Evolutionary conservation across 139 green algal genomes (phyloP), one percentile per base, ranked within the genome.

Genomic region (Chlorella sorokiniana): DNA sequence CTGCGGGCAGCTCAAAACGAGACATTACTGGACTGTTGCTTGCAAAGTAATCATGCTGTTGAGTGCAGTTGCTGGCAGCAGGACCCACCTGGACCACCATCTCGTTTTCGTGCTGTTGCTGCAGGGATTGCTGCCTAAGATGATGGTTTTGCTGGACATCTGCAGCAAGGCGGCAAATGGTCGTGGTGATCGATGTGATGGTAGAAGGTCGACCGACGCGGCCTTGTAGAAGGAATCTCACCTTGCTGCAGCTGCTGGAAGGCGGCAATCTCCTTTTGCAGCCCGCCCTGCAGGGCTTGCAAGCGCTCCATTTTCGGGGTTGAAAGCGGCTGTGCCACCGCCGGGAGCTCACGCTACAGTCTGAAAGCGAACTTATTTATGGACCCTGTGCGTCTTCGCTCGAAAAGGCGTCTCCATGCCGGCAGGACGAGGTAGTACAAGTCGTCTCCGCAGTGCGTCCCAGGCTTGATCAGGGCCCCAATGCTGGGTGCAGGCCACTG

Each of bases 81-180:
- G n/a, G n/a, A 45, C 71, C 1, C 33, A 92, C 90, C 79, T 95
- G 80, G 8, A 93, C 69, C 51, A 95, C 92, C 86, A 95, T 91
- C 44, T 93, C 88, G 56, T 93, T 94, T 72, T 95, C 92, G 51
- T 85, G 83, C 81, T 92, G 85, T 70, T 95, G 92, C 64, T 89
- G 85, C 29, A 88, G 44, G 14, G 93, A 90, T 77, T 92, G 86
- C 59, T 90, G 84, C 42, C 88, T 64, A 25, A 87, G 37, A 5
- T 81, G 63, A 6, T 87, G 52, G 33, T 82, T 87, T 52, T 93
- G 91, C 52, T 89, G 67, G 1, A 92, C 78, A 9, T 93, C 90
- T 94, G 88, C 69, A 61, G 48, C 14, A 11, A 16, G 48, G 48
- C 11, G 16, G 14, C 48, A 59, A 59, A 59, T 25, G 48, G 48